phyloP scores from a whole-genome alignment of 768 basidiomycete genomes.

The Termitomyces sp. region DNA sequence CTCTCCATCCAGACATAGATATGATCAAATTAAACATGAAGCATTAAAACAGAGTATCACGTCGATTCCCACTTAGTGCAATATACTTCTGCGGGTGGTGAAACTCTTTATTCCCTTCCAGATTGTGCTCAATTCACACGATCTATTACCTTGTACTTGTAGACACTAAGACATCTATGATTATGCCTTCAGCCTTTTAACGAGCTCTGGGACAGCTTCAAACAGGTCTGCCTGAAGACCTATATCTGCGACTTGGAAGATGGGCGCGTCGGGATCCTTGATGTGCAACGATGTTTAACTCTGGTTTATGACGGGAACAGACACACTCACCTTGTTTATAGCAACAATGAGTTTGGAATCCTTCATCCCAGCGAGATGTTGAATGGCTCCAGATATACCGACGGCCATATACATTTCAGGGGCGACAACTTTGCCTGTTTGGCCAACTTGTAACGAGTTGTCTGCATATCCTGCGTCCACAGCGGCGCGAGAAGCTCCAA shows the following conservation, averaged over 20 bases:
- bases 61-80: background rate
- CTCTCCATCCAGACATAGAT: too few species aligned
- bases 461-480: conserved; percentile 98
- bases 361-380: conserved; percentile 99
- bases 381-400: conserved; percentile 97
- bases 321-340: conserved; percentile 77
- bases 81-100: background rate
- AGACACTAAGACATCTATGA: background rate
- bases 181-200: conserved; percentile 71
- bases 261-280: conserved; percentile 95
- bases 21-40: too few species aligned
- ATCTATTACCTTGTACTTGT: background rate
- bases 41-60: background rate
- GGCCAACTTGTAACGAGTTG: conserved; percentile 97
- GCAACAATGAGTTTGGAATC: conserved; percentile 98
- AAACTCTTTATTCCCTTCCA: background rate
- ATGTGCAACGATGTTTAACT: conserved; percentile 4
- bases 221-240: conserved; percentile 94
- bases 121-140: background rate
- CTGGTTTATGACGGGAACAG: background rate
- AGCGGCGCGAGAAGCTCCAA: conserved; percentile 96
- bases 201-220: conserved; percentile 85
- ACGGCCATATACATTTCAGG: conserved; percentile 95
- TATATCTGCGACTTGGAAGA: conserved; percentile 97
- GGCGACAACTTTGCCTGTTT: conserved; percentile 98